Evolutionary conservation across 495 filamentous ascomycete species (phyloP), one percentile per base, ranked within the genome.

Genomic region (Bacidia gigantensis): DNA sequence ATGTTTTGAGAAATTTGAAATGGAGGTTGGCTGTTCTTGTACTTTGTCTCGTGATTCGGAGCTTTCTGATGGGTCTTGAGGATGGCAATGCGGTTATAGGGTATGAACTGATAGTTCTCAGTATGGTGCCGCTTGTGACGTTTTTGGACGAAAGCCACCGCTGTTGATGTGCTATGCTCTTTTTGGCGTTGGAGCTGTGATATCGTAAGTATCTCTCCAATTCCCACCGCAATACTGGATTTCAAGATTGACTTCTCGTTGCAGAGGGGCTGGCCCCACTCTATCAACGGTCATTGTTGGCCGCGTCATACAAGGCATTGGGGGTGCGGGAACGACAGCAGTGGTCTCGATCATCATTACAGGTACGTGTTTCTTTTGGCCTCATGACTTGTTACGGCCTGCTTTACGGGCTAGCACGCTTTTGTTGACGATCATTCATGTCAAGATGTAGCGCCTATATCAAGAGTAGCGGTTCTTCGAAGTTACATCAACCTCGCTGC

Each of bases 141-240:
- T 55, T 2, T 62, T 60, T 42, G 65, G 65, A 2, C 60, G 61
- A 10, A 69, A 67, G 45, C 58, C 42, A 25, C 55, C 63, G 3
- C 50, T 68, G 23, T 26, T 72, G 11, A 32, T 38, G 2, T 59
- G 63, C 0, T 67, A 68, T 54, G 23, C 54, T 26, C 41, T 69
- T 2, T 71, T 71, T 52, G 54, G 51, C 18, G 14, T 62, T 42
- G 65, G 59, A 35, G 66, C 62, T 54, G 24, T 61, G 49, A 59
- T 63, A 18, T 66, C 65, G 69, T 71, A 60, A 32, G 65, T 52
- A 24, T 49, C 18, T 25, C 1, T 5, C n/a, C n/a, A n/a, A n/a
- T n/a, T n/a, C n/a, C n/a, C n/a, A n/a, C n/a, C n/a, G n/a, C n/a
- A n/a, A n/a, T n/a, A n/a, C n/a, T n/a, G n/a, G n/a, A n/a, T n/a